These are phyloP conservation scores for Salvia rosmarinus DNA, from an alignment of 257 asterid species.

Conservation along the genomic window DNA sequence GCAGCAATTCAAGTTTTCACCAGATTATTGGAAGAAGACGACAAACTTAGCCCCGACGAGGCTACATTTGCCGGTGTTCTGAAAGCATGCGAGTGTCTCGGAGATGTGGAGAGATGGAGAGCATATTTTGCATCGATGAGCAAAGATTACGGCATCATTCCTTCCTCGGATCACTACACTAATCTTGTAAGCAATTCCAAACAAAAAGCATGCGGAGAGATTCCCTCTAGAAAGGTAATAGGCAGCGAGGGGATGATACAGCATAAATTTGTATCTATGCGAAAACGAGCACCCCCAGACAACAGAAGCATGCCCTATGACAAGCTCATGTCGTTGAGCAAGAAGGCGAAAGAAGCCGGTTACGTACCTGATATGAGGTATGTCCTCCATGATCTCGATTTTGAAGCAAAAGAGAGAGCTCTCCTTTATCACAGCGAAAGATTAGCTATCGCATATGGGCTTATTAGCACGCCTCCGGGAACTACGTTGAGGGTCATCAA, in stretches of 20 bases:
- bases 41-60: conserved; percentile 14
- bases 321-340: conserved; percentile 38
- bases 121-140: conserved; percentile 38
- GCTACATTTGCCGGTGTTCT: conserved; percentile 33
- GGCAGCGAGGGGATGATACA: neutral
- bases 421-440: conserved; percentile 54
- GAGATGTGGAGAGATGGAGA: conserved; percentile 36
- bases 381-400: conserved; percentile 46
- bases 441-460: conserved; percentile 53
- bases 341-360: conserved; percentile 43
- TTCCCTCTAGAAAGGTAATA: conserved; percentile 1
- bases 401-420: conserved; percentile 49
- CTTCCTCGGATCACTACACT: conserved; percentile 37
- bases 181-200: conserved; percentile 29
- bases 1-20: conserved; percentile 40
- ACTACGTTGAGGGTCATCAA: conserved; percentile 50
- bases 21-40: conserved; percentile 25
- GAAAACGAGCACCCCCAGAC: conserved; percentile 20
- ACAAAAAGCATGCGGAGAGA: neutral
- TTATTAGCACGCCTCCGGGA: conserved; percentile 46
- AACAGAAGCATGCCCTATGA: conserved; percentile 40
- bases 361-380: conserved; percentile 47
- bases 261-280: conserved; percentile 5
- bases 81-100: conserved; percentile 40
- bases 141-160: conserved; percentile 30